Conservation (phyloP, 192 early-diverging fungal species). For the Coemansia sp. region DNA sequence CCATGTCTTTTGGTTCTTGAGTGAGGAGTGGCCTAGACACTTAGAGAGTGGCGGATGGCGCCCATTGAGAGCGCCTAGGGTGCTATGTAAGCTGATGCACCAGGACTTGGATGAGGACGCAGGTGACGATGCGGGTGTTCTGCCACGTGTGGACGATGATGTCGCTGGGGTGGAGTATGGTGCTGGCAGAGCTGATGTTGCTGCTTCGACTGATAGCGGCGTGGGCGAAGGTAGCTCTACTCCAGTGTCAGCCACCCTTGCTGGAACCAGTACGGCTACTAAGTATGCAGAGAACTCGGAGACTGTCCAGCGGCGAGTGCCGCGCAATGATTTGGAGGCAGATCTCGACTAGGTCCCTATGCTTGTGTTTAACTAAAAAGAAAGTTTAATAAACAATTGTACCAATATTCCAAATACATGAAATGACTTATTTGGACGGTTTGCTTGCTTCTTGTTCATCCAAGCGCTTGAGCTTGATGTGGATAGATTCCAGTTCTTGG, state of each 20-base stretch:
- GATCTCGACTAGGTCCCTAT: background rate
- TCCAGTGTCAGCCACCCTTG: background rate
- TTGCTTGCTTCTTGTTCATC: conserved; percentile 17
- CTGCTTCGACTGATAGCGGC: background rate
- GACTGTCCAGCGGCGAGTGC: background rate
- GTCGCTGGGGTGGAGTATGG: background rate
- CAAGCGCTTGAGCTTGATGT: conserved; percentile 33
- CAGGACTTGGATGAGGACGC: conserved; percentile 22
- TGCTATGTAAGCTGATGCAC: conserved; percentile 31
- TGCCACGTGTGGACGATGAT: background rate
- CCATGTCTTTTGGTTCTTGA: conserved; percentile 93
- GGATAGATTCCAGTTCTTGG: conserved; percentile 32
- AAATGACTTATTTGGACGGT: background rate
- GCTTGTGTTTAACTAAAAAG: background rate
- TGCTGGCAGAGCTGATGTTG: background rate
- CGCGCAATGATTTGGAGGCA: background rate
- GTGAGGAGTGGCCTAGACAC: conserved; percentile 87
- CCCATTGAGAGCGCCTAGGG: conserved; percentile 22
- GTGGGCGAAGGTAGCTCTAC: background rate
- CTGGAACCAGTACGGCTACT: background rate
- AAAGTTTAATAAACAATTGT: conserved; percentile 8
- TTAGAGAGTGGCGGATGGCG: conserved; percentile 53
- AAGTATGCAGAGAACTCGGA: background rate
- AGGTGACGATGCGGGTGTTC: background rate
- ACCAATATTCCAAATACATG: background rate